Evolutionary conservation across 768 basidiomycete genomes (phyloP), one percentile per base, ranked within the genome.

Genomic region (Tulasnella sp.): DNA sequence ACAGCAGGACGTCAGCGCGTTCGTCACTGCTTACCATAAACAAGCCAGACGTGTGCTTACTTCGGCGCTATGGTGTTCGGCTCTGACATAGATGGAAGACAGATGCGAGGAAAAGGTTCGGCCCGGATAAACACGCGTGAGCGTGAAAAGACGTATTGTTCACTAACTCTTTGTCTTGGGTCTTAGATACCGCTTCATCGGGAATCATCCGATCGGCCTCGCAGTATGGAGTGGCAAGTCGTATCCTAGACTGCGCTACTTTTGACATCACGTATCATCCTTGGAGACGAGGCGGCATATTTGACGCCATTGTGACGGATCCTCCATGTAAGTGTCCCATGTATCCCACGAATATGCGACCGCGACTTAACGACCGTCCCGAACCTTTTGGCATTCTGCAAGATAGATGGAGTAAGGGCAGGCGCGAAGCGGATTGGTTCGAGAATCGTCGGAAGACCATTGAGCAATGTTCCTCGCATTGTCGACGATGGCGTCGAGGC

Each of bases 51-150:
- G 0, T 85, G 87, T 2, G 92, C 94, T 0, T 85, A 93, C 77
- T 98, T 95, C 75, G 97, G 97, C 1, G 90, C 95, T 0, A 80
- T 88, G 34, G 86, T 95, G 0, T 88, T 91, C 71, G 97, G 96
- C 19, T 95, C 93, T 19, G 97, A 98, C 79, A 98, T 99, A 65
- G 96, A 98, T 77, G 97, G 97, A 0, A 85, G 97, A 47, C 96
- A 98, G 78, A 95, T 98, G 90, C 84, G 94, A 73, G 97, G 97
- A 19, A 96, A 93, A 85, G 86, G 94, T 52, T 90, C 75, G 34
- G 69, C 16, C 26, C 47, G 59, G 52, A 59, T 71, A 41, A 40
- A 39, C 37, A 5, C 12, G 37, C 40, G 37, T 40, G 41, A 19
- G n/a, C 29, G 19, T 12, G 32, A 12, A 12, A n/a, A n/a, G 41